A percentile compares a stretch with the other conserved stretches of the same genome.
phyloP scores from a whole-genome alignment of 495 filamentous ascomycete genomes.

The Recurvomyces mirabilis region DNA sequence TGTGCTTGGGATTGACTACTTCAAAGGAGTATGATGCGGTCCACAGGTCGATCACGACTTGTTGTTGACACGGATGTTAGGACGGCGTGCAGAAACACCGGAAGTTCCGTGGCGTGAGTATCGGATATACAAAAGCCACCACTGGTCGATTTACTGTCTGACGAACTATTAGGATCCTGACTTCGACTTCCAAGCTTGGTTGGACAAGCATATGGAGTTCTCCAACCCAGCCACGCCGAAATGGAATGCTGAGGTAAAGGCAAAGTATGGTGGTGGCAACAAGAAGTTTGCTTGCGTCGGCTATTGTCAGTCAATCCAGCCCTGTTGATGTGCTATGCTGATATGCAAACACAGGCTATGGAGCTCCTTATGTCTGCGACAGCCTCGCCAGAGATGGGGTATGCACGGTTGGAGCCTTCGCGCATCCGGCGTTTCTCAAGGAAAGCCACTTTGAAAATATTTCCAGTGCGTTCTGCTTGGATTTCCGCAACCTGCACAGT shows the following conservation, averaged over 20 bases:
- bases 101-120: slow-evolving; percentile 21
- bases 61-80: not conserved
- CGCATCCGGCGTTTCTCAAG: slow-evolving; percentile 33
- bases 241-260: slow-evolving; percentile 28
- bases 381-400: slow-evolving; percentile 23
- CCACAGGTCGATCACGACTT: too few species aligned
- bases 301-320: not conserved
- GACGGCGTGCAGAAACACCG: slow-evolving; percentile 36
- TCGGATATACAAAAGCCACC: too few species aligned
- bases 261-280: slow-evolving; percentile 24
- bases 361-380: slow-evolving; percentile 33
- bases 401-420: slow-evolving; percentile 31
- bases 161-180: too few species aligned
- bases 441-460: slow-evolving; percentile 30
- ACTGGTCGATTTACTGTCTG: too few species aligned
- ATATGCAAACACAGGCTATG: slow-evolving; percentile 25
- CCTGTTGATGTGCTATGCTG: not conserved
- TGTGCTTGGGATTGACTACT: slow-evolving; percentile 34
- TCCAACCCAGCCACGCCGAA: slow-evolving; percentile 27
- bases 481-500: not conserved
- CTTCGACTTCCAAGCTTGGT: slow-evolving; percentile 36
- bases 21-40: slow-evolving; percentile 26
- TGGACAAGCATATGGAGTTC: slow-evolving; percentile 30
- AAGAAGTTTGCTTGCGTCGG: slow-evolving; percentile 32
- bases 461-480: slow-evolving; percentile 1